These are phyloP conservation scores for Zoysia japonica DNA, from an alignment of 176 grass and related monocot species.

Conservation along the genomic window DNA sequence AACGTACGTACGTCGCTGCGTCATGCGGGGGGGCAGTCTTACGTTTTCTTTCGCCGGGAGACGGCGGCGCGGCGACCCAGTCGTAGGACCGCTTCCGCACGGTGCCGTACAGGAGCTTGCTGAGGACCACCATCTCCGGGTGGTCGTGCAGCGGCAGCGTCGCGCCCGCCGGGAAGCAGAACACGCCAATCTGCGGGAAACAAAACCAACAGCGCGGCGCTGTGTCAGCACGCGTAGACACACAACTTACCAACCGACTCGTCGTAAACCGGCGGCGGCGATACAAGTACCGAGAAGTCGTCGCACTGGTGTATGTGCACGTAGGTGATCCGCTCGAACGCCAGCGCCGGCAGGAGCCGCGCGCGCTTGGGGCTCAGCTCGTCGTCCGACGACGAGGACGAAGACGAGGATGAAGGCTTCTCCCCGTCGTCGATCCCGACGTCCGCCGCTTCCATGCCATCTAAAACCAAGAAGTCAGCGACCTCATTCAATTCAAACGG, in stretches of 20 bases:
- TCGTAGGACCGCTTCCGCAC: constrained; percentile 63
- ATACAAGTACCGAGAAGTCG: constrained; percentile 69
- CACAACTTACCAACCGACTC: background rate
- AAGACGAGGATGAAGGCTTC: background rate
- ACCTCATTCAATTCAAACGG: background rate
- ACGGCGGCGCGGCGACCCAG: constrained; percentile 47
- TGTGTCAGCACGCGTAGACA: background rate
- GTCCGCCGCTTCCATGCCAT: constrained; percentile 59
- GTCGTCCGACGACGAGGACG: constrained; percentile 11
- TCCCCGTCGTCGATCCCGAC: constrained; percentile 77
- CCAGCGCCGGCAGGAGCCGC: constrained; percentile 46
- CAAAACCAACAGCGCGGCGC: background rate
- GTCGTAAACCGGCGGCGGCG: background rate
- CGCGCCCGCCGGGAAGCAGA: constrained; percentile 86
- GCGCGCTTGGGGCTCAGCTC: constrained; percentile 40
- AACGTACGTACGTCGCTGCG: background rate
- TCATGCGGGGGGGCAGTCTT: background rate
- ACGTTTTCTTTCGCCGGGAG: constrained; percentile 39
- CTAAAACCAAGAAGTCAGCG: constrained; percentile 20
- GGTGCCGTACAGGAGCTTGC: constrained; percentile 77
- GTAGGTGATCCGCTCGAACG: constrained; percentile 67
- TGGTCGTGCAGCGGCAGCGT: constrained; percentile 85
- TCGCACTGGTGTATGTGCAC: constrained; percentile 71
- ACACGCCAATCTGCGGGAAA: constrained; percentile 63
- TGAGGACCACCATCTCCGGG: constrained; percentile 79